Base-by-base conservation (phyloP, 2,329 filamentous ascomycete genomes). In the Gaeumannomyces sp. region DNA sequence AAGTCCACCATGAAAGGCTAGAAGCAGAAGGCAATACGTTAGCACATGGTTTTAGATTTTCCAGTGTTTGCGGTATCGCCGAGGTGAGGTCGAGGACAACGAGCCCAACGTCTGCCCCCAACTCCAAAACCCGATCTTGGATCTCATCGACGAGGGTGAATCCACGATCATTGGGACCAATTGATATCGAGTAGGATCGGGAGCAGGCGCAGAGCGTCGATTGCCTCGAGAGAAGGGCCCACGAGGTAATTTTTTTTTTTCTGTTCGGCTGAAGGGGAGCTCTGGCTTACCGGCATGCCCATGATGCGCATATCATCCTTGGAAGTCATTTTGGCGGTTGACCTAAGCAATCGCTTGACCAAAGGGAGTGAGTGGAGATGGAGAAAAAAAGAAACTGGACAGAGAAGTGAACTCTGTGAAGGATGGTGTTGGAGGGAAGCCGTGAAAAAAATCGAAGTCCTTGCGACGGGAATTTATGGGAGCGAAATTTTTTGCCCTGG, bases 1-100 rank as follows among this genome's bases (percentile, higher is more conserved):
- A 98, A 98, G 86, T 98, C 94, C 78, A 96, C 92, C 79, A 97
- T 78, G 87, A 98, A 98, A 80, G 92, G 91, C 89, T 96, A 57
- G 45, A 25, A 14, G n/a, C 31, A 19, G 13, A 38, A 27, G 25
- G 11, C 16, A 14, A 56, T 3, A 25, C 22, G 61, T 62, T n/a
- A 62, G 61, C 56, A 13, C 45, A 10, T 25, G 6, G 45, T 25
- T 53, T 2, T 6, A 22, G 3, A 10, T 53, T 7, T 53, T 10
- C 22, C n/a, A 25, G 45, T 10, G 22, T 2, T 53, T 53, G 45
- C 2, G 14, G n/a, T 10, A 10, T 10, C 22, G 45, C 45, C 1
- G 22, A 22, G 22, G 45, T 25, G 45, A 33, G 16, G 22, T 8
- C 59, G 6, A n/a, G 27, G 31, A 35, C 59, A 29, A 13, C 13